Base-by-base conservation (phyloP, 75 land plant genomes). In the Gnetum montanum region DNA sequence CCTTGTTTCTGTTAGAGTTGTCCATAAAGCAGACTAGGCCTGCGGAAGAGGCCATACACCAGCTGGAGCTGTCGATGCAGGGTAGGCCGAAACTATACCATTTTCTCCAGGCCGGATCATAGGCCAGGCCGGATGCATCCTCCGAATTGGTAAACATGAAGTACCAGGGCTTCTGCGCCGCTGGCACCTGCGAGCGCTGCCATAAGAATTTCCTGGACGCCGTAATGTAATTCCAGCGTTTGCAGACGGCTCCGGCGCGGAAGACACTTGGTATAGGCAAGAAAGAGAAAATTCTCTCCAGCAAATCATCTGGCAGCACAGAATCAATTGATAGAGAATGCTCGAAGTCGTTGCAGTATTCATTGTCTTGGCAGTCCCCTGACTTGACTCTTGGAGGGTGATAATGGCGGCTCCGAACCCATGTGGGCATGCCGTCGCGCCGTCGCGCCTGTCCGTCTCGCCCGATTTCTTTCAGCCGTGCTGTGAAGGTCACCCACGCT, bases 11-110 rank as follows among this genome's bases (percentile, higher is more conserved):
- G 34, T 59, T 74, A 27, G 67, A 46, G 20, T 65, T 75, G 40
- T 85, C 82, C 86, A 82, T 76, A 58, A 75, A 78, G 38, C 90
- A 84, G 24, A 83, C 93, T 54, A 88, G 59, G 8, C 93, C 93
- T 57, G 49, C 49, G 12, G 89, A 80, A 33, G 93, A 80, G 36
- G 93, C 75, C 60, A 74, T 65, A 43, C 61, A 68, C 80, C 84
- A 79, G 46, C 65, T 66, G 29, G 84, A 57, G 16, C 61, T 64
- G n/a, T 62, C 65, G 16, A 80, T 68, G 60, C 69, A 67, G 38
- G 93, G 88, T 26, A 88, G 82, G 10, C 76, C 70, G 43, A 84
- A 63, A 35, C 59, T 49, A 50, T 88, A 69, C 93, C 93, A 88
- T 54, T 80, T 88, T 29, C 72, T 70, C 11, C 73, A 57, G 12